A percentile compares a stretch with the other conserved stretches of the same genome.
phyloP scores from a whole-genome alignment of 2,329 filamentous ascomycete species.

The Colletotrichum tanaceti region DNA sequence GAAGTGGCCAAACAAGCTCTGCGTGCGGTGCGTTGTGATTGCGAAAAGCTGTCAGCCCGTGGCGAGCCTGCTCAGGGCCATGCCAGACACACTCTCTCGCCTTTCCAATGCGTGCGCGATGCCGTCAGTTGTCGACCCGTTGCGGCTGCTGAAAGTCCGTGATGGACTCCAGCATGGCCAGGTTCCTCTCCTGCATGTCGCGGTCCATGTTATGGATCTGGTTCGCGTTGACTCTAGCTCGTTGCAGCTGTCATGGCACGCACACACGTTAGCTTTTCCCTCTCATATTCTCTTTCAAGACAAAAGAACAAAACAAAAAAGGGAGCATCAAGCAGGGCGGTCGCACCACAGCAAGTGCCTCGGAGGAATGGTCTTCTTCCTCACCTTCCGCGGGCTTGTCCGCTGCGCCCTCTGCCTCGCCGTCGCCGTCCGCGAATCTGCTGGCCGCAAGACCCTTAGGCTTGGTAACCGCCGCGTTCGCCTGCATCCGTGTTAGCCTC shows the following conservation, averaged over 20 bases:
- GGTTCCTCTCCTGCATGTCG: slow-evolving; percentile 67
- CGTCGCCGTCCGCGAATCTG: slow-evolving; percentile 61
- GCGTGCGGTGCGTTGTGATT: background rate
- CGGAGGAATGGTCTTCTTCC: slow-evolving; percentile 72
- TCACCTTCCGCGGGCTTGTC: slow-evolving; percentile 65
- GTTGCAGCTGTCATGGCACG: slow-evolving; percentile 40
- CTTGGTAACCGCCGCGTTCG: slow-evolving; percentile 56
- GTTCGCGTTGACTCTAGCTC: slow-evolving; percentile 55
- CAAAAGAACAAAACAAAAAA: slow-evolving; percentile 32
- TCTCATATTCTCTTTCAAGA: slow-evolving; percentile 28
- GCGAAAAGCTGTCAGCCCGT: slow-evolving; percentile 13
- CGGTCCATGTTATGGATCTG: slow-evolving; percentile 66
- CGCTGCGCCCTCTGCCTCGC: slow-evolving; percentile 49
- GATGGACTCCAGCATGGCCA: slow-evolving; percentile 48
- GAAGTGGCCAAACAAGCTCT: slow-evolving; percentile 30
- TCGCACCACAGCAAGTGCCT: slow-evolving; percentile 76
- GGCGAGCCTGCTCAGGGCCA: slow-evolving; percentile 34
- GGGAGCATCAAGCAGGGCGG: slow-evolving; percentile 59
- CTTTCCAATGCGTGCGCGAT: slow-evolving; percentile 11
- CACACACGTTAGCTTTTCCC: slow-evolving; percentile 41
- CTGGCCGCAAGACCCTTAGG: slow-evolving; percentile 66
- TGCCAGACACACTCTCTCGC: slow-evolving; percentile 2
- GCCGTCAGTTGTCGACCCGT: slow-evolving; percentile 26
- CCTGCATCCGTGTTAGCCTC: slow-evolving; percentile 49
- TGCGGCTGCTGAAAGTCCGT: slow-evolving; percentile 41